A percentile compares a stretch with the other conserved stretches of the same genome.
Conservation (phyloP, 2,329 filamentous ascomycete species). For the Dryadomyces quercus-mongolicae region DNA sequence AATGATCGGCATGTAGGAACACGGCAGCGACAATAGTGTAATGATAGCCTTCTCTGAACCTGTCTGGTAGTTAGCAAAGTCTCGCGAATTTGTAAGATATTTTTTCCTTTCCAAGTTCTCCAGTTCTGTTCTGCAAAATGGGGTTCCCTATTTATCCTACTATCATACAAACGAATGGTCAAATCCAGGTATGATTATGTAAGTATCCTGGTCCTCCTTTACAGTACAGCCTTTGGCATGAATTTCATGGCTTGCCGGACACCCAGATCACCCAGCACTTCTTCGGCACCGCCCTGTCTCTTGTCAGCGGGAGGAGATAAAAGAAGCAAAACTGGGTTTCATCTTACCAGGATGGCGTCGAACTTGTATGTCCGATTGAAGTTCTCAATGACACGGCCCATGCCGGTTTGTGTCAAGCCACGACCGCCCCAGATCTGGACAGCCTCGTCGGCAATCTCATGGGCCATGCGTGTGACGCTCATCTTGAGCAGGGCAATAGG, state of each 20-base stretch:
- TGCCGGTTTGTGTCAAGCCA: constrained; percentile 67
- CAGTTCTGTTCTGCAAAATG: no score
- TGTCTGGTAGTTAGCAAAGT: background rate
- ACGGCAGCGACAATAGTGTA: no score
- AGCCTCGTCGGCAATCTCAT: constrained; percentile 73
- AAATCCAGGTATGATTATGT: no score
- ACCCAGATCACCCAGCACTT: constrained; percentile 69
- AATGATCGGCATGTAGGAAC: no score
- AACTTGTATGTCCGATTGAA: constrained; percentile 81
- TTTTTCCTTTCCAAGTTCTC: background rate
- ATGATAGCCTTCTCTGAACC: background rate
- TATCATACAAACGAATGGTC: no score
- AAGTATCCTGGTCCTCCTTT: constrained; percentile 16
- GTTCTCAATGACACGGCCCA: constrained; percentile 74
- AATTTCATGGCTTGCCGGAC: constrained; percentile 73
- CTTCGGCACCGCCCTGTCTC: constrained; percentile 60
- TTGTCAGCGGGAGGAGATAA: background rate
- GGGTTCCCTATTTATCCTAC: no score
- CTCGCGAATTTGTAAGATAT: background rate
- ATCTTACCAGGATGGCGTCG: constrained; percentile 47
- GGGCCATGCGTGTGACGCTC: constrained; percentile 61
- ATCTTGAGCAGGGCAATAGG: constrained; percentile 77
- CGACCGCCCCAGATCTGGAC: constrained; percentile 80
- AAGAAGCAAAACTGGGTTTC: background rate
- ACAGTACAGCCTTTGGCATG: constrained; percentile 78